Evolutionary conservation across 345 rosid genomes (phyloP), one percentile per base, ranked within the genome.

Genomic region (Citrus mangshanensis): DNA sequence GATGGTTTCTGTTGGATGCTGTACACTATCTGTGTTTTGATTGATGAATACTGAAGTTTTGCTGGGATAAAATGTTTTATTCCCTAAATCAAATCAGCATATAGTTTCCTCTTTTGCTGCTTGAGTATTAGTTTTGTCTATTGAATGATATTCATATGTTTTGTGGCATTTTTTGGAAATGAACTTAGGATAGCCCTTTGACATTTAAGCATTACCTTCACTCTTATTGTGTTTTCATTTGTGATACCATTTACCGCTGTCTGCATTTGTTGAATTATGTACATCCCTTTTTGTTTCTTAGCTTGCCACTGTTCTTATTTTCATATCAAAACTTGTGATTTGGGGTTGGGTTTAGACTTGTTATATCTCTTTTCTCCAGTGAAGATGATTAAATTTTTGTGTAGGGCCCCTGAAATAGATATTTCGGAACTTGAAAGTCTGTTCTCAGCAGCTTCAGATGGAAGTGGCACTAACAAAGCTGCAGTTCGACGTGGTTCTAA

Each of bases 341-440:
- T 35, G 49, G 16, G 27, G 28, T 21, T 67, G 42, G 69, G 69
- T 7, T 65, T 37, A n/a, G n/a, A 4, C 55, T 65, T 73, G 65
- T 30, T 49, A 59, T 2, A 14, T 56, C 78, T 76, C 25, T 80
- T 9, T 54, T 82, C 49, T 81, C 55, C 35, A 55, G 72, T 67
- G 66, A 56, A 71, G 51, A 9, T 73, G 56, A 38, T 63, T 16
- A 56, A 71, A 67, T 61, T 80, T 72, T 84, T 83, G 89, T 71
- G 68, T 76, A 95, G 99, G 92, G 91, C 99, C 84, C 99, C 99
- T 81, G 98, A 95, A 88, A 95, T 95, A 81, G 99, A 95, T 86
- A 93, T 95, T 84, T 88, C 92, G 58, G 99, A 95, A 85, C 98
- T 95, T 70, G 98, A 92, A 86, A 95, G 92, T 82, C 90, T 93